These are phyloP conservation scores for Dictyostelium firmibasis DNA, from an alignment of 78 protist species.

Conservation along the genomic window DNA sequence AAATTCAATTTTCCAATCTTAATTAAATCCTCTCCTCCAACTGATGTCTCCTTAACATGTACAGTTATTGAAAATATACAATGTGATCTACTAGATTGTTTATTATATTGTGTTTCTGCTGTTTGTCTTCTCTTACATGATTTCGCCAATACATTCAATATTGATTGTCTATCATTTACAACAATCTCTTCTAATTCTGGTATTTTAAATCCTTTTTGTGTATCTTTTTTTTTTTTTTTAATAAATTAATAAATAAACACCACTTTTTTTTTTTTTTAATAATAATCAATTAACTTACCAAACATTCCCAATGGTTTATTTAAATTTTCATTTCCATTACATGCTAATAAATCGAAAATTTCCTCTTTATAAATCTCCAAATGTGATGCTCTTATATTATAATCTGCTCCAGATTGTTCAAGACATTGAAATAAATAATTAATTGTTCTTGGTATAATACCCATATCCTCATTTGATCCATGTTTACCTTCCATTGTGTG, in stretches of 20 bases:
- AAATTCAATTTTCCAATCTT: slow-evolving; percentile 94
- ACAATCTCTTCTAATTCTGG: slow-evolving; percentile 71
- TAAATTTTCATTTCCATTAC: slow-evolving; percentile 37
- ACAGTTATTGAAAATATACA: slow-evolving; percentile 92
- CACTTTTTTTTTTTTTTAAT: no score
- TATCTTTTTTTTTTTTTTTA: background rate
- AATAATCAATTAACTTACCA: slow-evolving; percentile 12
- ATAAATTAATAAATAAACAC: background rate
- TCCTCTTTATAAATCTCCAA: slow-evolving; percentile 87
- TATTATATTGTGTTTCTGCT: slow-evolving; percentile 68
- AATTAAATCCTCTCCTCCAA: slow-evolving; percentile 90
- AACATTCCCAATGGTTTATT: slow-evolving; percentile 39
- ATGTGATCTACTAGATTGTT: slow-evolving; percentile 90
- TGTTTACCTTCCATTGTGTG: slow-evolving; percentile 85
- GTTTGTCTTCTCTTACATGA: slow-evolving; percentile 72
- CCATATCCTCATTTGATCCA: slow-evolving; percentile 57
- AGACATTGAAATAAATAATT: slow-evolving; percentile 78
- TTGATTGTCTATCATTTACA: slow-evolving; percentile 64
- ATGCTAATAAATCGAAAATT: slow-evolving; percentile 57
- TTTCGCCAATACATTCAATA: slow-evolving; percentile 47
- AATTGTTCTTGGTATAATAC: slow-evolving; percentile 83
- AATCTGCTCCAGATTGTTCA: slow-evolving; percentile 65
- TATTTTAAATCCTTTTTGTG: slow-evolving; percentile 21
- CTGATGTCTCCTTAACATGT: slow-evolving; percentile 90
- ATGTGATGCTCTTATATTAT: slow-evolving; percentile 68